Percentiles rank a stretch among this genome's conserved stretches.
Evolutionary conservation across 2,329 filamentous ascomycete species (phyloP).

Genomic region (Monosporascus ibericus): DNA sequence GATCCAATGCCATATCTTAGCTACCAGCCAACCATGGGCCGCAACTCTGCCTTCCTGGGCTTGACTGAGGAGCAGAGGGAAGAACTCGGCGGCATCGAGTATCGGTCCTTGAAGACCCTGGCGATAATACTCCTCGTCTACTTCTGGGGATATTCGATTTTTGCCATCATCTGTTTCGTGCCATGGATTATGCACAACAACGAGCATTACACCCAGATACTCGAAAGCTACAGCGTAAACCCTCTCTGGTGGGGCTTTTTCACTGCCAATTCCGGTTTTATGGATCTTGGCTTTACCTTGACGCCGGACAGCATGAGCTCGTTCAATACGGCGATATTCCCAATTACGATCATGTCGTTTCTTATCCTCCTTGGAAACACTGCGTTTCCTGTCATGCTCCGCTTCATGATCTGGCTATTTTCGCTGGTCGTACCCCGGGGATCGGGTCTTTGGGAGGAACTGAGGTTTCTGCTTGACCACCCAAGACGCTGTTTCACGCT

Average conservation of each 20-base stretch:
- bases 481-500: conserved; percentile 94
- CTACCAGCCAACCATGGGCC: conserved; percentile 84
- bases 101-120: conserved; percentile 82
- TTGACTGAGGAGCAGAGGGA: conserved; percentile 87
- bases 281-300: conserved; percentile 88
- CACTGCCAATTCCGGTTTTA: conserved; percentile 82
- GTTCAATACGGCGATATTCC: conserved; percentile 71
- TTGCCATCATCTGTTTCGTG: conserved; percentile 66
- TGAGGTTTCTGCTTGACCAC: conserved; percentile 87
- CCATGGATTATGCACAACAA: conserved; percentile 71
- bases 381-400: conserved; percentile 89
- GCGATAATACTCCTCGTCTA: conserved; percentile 73
- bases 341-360: conserved; percentile 72
- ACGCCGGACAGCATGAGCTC: conserved; percentile 92
- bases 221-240: conserved; percentile 56
- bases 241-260: conserved; percentile 90
- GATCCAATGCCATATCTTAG: conserved; percentile 79
- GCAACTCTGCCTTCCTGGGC: conserved; percentile 89
- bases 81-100: conserved; percentile 93
- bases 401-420: conserved; percentile 81
- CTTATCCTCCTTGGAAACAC: conserved; percentile 94
- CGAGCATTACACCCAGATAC: conserved; percentile 55
- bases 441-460: conserved; percentile 78
- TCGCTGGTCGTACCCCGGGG: conserved; percentile 59
- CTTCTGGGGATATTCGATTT: conserved; percentile 74